Base-by-base conservation (phyloP, 208 protist species). In the Herpetomonas muscarum region DNA sequence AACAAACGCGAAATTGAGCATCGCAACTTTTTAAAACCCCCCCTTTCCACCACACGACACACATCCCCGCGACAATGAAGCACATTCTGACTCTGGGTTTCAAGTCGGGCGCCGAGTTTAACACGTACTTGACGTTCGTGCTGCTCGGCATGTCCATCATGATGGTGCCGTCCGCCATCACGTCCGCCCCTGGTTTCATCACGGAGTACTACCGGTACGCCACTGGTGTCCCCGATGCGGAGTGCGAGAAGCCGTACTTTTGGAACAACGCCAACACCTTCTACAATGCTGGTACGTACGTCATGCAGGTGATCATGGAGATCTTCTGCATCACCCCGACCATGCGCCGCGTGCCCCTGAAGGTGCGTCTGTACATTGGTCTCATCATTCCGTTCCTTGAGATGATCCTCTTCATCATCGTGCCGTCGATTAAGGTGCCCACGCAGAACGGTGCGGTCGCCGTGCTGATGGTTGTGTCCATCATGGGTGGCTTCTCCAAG, bases 131-230 rank as follows among this genome's bases (percentile, higher is more conserved):
- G 9, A 90, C 87, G 42, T 87, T 95, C 29, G 63, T 93, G 24
- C 60, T 93, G 30, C 69, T 92, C 12, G 92, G 92, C 55, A 76
- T 89, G 56, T 92, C 85, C 28, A 81, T 87, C 49, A 74, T 97
- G 70, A 87, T 97, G 74, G 82, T 90, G 22, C 67, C 82, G 46
- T 93, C 86, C 45, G 71, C 82, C 25, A 81, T 96, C 39, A 92
- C 89, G 17, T 83, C 81, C n/a, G 85, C 86, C 1, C 84, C 76
- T 3, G 47, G 64, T 17, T 96, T 93, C 63, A 75, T 94, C 45
- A 69, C 55, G 29, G 58, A 81, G 9, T 93, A 86, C 73, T 88
- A 83, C 78, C 76, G 75, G 58, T 93, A 77, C 49, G 78, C 82
- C 21, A 79, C 81, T 2, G 69, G 70, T 37, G 28, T 76, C 41